phyloP scores from a whole-genome alignment of 2,329 filamentous ascomycete species.

The Trichoderma lentiforme region DNA sequence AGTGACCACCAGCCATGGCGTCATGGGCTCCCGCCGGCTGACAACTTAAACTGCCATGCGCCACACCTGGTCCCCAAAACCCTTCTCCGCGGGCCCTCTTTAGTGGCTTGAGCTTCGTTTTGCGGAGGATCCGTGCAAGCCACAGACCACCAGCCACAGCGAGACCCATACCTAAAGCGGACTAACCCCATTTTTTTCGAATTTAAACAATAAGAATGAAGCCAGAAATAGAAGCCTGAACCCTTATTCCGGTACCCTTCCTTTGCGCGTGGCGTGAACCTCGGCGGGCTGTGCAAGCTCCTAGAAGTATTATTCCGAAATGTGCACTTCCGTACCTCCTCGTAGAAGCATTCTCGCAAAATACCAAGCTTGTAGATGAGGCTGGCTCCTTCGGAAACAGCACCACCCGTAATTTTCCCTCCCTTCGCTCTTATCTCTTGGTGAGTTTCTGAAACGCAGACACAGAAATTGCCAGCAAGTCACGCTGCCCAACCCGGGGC shows the following conservation, averaged over 20 bases:
- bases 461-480: background rate
- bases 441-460: background rate
- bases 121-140: background rate
- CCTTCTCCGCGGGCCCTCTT: background rate
- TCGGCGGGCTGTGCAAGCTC: background rate
- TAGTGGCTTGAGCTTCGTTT: background rate
- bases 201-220: background rate
- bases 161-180: background rate
- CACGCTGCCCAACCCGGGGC: background rate
- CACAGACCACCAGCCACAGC: background rate
- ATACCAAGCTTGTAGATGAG: background rate
- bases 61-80: background rate
- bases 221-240: background rate
- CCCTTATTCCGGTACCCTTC: background rate
- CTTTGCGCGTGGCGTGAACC: background rate
- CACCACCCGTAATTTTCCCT: too few relatives aligned
- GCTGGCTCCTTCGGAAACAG: background rate
- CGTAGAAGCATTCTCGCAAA: background rate
- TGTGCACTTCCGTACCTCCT: background rate
- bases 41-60: background rate
- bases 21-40: slow-evolving; percentile 1
- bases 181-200: background rate
- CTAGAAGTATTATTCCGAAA: background rate
- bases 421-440: background rate
- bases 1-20: background rate